Evolutionary conservation across 164 flowering plant genomes (phyloP).

Genomic region (Paratinospora sagittata): DNA sequence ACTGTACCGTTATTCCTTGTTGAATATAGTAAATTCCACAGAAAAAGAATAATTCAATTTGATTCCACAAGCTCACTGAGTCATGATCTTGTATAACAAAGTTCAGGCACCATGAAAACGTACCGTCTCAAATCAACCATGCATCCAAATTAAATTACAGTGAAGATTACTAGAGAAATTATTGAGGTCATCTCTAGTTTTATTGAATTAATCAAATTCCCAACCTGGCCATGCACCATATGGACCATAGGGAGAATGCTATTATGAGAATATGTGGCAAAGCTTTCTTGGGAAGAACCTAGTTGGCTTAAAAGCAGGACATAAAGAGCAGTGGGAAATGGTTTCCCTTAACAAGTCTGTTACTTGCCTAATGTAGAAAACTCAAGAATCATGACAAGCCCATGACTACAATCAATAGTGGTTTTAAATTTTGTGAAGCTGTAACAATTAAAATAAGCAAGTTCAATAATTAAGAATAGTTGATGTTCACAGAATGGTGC

Average conservation of each 20-base stretch:
- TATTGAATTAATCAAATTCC: not conserved
- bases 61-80: not conserved
- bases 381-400: no score
- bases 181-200: not conserved
- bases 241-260: not conserved
- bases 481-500: no score
- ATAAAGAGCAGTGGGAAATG: not conserved
- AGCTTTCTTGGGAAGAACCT: not conserved
- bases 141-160: not conserved
- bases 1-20: not conserved
- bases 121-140: not conserved
- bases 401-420: no score
- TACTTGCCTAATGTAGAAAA: no score
- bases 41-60: not conserved
- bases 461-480: no score
- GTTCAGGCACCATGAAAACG: not conserved
- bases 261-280: not conserved
- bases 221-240: not conserved
- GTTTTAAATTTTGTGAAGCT: no score
- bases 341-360: no score
- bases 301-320: not conserved
- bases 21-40: not conserved
- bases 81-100: not conserved
- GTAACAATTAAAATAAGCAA: no score
- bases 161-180: not conserved